Evolutionary conservation across 164 flowering plant species (phyloP), one percentile per base, ranked within the genome.

Genomic region (Umbilicus rupestris): DNA sequence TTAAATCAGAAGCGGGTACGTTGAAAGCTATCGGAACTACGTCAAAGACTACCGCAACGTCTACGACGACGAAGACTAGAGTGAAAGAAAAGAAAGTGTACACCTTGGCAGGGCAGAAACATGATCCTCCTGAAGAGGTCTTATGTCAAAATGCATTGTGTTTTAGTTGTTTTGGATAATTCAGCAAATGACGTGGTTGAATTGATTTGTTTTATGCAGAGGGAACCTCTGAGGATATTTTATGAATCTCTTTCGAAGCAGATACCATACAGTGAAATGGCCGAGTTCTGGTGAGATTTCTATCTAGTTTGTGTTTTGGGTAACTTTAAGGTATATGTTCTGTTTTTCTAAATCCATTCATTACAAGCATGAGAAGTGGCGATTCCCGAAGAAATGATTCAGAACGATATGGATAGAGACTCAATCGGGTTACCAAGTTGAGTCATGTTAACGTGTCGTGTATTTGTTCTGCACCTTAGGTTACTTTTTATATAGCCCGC

Each of bases 241-340:
- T 94, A 94, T 22, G 97, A 89, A 66, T 89, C 97, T 0, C 71
- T 91, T 63, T 88, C 84, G 4, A 71, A 87, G 72, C 99, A 94
- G 79, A 91, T 89, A 66, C 99, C 99, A 4, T 81, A 87, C 8
- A 94, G 97, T 74, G 96, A 91, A 81, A 94, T 94, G 99, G 99
- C 96, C 46, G 97, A 88, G 70, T 83, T 94, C 75, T 94, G 99
- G 97, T 94, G 73, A 70, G 95, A 45, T 65, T 72, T 29, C 30
- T 68, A 1, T 52, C 17, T 17, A 52, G 58, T 66, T 52, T 26
- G 30, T 19, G 29, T 9, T n/a, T n/a, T n/a, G n/a, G n/a, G n/a
- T n/a, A n/a, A 20, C 26, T 39, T 37, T 20, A 20, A 28, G 46
- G 0, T 35, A 12, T n/a, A 29, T 1, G 17, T 11, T 31, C 42